Evolutionary conservation across 305 asterid species (phyloP).

Genomic region (Fraxinus sp.): DNA sequence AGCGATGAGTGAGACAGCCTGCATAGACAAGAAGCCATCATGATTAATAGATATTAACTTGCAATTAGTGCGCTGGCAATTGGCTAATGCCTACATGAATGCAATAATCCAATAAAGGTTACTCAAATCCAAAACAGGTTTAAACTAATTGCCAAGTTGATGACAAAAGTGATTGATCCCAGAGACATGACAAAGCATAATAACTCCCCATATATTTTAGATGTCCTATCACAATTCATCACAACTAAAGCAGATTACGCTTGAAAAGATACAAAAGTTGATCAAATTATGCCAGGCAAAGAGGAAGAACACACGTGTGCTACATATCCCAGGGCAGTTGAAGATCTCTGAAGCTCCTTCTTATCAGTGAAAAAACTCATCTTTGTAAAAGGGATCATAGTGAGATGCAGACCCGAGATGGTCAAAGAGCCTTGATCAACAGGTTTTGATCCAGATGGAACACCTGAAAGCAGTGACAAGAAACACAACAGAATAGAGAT

Average conservation of each 20-base stretch:
- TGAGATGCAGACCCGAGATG: constrained; percentile 88
- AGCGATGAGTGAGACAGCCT: constrained; percentile 81
- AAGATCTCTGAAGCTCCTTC: constrained; percentile 91
- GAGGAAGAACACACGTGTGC: constrained; percentile 76
- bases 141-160: constrained; percentile 14
- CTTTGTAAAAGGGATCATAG: constrained; percentile 78
- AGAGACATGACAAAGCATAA: constrained; percentile 19
- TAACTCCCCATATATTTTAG: constrained; percentile 12
- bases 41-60: constrained; percentile 29
- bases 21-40: constrained; percentile 34
- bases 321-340: constrained; percentile 93
- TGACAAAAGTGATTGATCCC: constrained; percentile 18
- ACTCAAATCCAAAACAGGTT: not conserved
- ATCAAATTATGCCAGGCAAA: constrained; percentile 18
- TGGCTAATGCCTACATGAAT: not conserved
- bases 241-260: constrained; percentile 21
- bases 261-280: constrained; percentile 19
- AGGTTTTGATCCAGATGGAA: constrained; percentile 63
- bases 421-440: constrained; percentile 74
- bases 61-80: constrained; percentile 21
- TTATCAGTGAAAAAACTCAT: constrained; percentile 96
- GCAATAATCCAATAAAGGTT: not conserved
- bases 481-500: constrained; percentile 2
- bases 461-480: constrained; percentile 46
- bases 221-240: constrained; percentile 14